phyloP scores from a whole-genome alignment of 805 yeast genomes.

The Ogataea methanolica region DNA sequence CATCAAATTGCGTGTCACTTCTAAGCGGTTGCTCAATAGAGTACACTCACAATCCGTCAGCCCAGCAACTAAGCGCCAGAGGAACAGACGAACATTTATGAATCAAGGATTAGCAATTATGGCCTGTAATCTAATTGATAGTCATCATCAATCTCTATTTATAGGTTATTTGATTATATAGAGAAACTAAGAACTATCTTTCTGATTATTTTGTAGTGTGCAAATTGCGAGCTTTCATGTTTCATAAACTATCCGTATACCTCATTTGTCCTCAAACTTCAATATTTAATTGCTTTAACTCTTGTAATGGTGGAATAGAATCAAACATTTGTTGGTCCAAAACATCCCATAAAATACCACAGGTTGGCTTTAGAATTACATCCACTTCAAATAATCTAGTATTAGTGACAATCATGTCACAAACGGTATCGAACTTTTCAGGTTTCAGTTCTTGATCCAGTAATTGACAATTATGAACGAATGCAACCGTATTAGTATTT shows the following conservation, averaged over 20 bases:
- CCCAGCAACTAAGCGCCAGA: too few relatives aligned
- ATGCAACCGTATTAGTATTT: constrained; percentile 24
- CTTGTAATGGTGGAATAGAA: constrained; percentile 27
- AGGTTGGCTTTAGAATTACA: constrained; percentile 20
- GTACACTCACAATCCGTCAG: too few relatives aligned
- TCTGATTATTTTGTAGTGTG: too few relatives aligned
- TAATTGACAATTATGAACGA: constrained; percentile 29
- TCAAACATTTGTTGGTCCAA: constrained; percentile 24
- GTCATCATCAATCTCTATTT: too few relatives aligned
- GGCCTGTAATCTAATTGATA: too few relatives aligned
- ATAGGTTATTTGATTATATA: too few relatives aligned
- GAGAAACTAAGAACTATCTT: too few relatives aligned
- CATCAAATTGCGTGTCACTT: background rate
- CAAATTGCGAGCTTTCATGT: too few relatives aligned
- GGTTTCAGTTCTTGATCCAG: constrained; percentile 24
- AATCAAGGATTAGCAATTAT: too few relatives aligned
- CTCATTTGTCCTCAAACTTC: too few relatives aligned
- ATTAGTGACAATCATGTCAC: constrained; percentile 27
- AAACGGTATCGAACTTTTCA: constrained; percentile 28
- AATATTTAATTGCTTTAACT: constrained; percentile 20
- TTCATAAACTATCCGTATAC: constrained; percentile 11
- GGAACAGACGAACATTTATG: too few relatives aligned
- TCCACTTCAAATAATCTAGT: constrained; percentile 15
- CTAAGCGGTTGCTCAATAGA: background rate
- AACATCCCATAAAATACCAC: constrained; percentile 27